These are phyloP conservation scores for Naganishia randhawae DNA, from an alignment of 768 basidiomycete genomes.

Conservation along the genomic window DNA sequence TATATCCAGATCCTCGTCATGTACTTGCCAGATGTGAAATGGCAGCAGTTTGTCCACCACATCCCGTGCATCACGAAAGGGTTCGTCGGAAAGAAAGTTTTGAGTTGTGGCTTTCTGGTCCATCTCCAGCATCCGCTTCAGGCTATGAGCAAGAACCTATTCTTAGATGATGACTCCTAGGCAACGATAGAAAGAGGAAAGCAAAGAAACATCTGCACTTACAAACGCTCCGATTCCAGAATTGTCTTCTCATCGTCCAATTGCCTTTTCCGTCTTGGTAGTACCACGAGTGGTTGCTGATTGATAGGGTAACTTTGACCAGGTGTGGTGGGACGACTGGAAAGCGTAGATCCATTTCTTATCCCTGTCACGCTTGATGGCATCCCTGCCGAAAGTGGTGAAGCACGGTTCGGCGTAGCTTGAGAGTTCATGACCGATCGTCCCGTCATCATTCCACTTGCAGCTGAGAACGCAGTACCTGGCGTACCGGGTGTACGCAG, in stretches of 20 bases:
- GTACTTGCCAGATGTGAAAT: conserved; percentile 42
- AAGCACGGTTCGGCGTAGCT: conserved; percentile 2
- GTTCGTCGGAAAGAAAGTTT: conserved; percentile 17
- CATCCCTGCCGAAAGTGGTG: conserved; percentile 15
- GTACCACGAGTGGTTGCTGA: neutral
- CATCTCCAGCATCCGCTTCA: conserved; percentile 15
- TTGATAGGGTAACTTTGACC: neutral
- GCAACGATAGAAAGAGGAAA: neutral
- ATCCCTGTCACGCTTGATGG: neutral
- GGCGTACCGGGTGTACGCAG: conserved; percentile 8
- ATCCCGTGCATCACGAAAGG: conserved; percentile 34
- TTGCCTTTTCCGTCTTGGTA: neutral
- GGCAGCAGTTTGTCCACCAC: conserved; percentile 38
- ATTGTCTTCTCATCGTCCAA: conserved; percentile 9
- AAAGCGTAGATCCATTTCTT: neutral
- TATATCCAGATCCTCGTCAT: conserved; percentile 38
- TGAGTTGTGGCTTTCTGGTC: conserved; percentile 18
- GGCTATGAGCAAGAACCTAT: neutral
- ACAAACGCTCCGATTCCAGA: conserved; percentile 9
- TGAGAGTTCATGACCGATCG: conserved; percentile 4
- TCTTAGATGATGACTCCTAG: neutral
- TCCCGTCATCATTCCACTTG: conserved; percentile 4
- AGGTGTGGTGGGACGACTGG: conserved; percentile 5
- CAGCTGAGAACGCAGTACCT: neutral
- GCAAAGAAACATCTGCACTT: neutral